These are phyloP conservation scores for Xylaria acuta DNA, from an alignment of 495 filamentous ascomycete species.

Conservation along the genomic window DNA sequence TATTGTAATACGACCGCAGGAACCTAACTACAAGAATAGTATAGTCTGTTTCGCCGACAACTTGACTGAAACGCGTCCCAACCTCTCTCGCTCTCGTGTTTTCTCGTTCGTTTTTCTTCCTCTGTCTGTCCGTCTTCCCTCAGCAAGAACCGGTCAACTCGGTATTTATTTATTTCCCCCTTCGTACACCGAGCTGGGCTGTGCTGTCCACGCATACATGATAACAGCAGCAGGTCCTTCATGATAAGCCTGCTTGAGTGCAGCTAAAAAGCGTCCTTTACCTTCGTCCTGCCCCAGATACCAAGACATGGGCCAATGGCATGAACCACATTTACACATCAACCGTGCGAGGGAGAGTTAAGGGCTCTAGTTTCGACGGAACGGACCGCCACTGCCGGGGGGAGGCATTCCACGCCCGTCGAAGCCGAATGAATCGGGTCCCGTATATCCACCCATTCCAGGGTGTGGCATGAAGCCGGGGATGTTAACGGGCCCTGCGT, in stretches of 20 bases:
- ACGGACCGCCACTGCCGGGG: slow-evolving; percentile 41
- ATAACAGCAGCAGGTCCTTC: neutral
- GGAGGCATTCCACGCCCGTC: slow-evolving; percentile 53
- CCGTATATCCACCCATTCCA: slow-evolving; percentile 56
- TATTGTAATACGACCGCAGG: slow-evolving; percentile 16
- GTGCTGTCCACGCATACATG: neutral
- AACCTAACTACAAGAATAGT: slow-evolving; percentile 4
- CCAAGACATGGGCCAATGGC: slow-evolving; percentile 8
- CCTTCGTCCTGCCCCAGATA: neutral
- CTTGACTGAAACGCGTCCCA: slow-evolving; percentile 13
- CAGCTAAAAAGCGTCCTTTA: neutral
- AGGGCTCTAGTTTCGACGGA: slow-evolving; percentile 39
- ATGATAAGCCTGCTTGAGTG: neutral
- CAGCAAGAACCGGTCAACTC: neutral
- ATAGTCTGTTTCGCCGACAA: slow-evolving; percentile 1
- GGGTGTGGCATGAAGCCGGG: slow-evolving; percentile 51
- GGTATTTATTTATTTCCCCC: neutral
- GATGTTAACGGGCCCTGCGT: slow-evolving; percentile 42
- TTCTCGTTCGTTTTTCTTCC: slow-evolving; percentile 1
- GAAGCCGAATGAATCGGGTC: slow-evolving; percentile 52
- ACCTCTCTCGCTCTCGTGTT: neutral
- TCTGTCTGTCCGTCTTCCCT: neutral
- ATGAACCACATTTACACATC: neutral
- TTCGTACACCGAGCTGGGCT: neutral
- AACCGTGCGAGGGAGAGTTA: neutral